Base-by-base conservation (phyloP, 257 asterid species). In the Solanum commersonii region DNA sequence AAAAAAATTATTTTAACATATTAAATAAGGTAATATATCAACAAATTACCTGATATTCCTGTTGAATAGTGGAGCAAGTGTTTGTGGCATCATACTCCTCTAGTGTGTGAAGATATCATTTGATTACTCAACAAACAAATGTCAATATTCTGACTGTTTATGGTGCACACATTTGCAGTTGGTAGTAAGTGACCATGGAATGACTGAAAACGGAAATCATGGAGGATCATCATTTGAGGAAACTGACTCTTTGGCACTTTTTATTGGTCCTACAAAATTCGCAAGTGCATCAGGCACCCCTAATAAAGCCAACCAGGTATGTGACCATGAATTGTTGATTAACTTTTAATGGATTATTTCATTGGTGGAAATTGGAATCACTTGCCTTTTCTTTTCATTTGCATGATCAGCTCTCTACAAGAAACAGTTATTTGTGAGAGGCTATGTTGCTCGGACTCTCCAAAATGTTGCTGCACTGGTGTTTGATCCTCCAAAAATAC, bases 141-240 rank as follows among this genome's bases (percentile, higher is more conserved):
- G 22, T 18, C 85, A 82, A 18, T 49, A 29, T 31, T 29, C 44
- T 18, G 44, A 82, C 44, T 10, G 37, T 79, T 88, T 60, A 84
- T 84, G 38, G 84, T 85, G 73, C 88, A 83, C 90, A 81, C 87
- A 88, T 86, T 85, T 89, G 60, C 95, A 96, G 99, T 38, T 96
- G 93, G 91, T 96, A 76, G 95, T 92, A 73, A 96, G 99, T 87
- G 99, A 96, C 91, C 99, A 96, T 92, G 99, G 99, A 90, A 96
- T 96, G 99, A 95, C 98, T 13, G 96, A 92, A 86, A 91, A 89
- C 63, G 99, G 99, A 78, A 96, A 96, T 87, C 99, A 96, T 79
- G 99, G 99, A 85, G 99, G 98, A 42, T 94, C 99, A 79, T 91
- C 99, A 70, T 93, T 87, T 13, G 98, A 96, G 92, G 99, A 96